Evolutionary conservation across 495 filamentous ascomycete genomes (phyloP).

Genomic region (Xylaria nigripes): DNA sequence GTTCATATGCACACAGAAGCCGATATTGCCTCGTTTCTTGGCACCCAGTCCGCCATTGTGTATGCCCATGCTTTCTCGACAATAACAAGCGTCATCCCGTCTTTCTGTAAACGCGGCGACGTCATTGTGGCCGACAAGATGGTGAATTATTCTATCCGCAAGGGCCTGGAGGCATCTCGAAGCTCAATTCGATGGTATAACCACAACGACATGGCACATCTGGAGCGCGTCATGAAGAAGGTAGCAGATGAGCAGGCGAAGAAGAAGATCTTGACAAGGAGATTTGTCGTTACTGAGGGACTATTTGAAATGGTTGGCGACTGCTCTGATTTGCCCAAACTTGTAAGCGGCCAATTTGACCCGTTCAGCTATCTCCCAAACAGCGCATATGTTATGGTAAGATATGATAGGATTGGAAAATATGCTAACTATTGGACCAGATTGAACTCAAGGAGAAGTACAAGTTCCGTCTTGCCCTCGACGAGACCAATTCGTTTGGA

Average conservation of each 20-base stretch:
- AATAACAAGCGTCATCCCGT: constrained; percentile 86
- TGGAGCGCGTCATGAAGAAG: constrained; percentile 77
- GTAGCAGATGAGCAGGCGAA: constrained; percentile 78
- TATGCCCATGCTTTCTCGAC: constrained; percentile 95
- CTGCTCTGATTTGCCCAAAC: constrained; percentile 70
- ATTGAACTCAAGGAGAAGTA: constrained; percentile 87
- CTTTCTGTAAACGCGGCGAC: constrained; percentile 94
- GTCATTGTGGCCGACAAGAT: constrained; percentile 97
- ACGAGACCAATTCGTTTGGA: constrained; percentile 95
- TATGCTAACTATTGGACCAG: constrained; percentile 30
- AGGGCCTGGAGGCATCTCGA: constrained; percentile 85
- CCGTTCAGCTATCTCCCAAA: neutral
- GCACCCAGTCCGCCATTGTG: constrained; percentile 78
- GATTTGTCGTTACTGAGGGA: constrained; percentile 95
- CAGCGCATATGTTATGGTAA: neutral
- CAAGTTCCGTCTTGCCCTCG: constrained; percentile 95
- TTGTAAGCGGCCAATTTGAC: constrained; percentile 46
- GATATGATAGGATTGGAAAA: neutral
- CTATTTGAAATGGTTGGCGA: constrained; percentile 89
- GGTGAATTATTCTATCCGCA: constrained; percentile 87
- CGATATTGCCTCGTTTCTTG: constrained; percentile 83
- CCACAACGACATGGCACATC: constrained; percentile 91
- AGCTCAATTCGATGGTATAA: constrained; percentile 90
- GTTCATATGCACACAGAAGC: constrained; percentile 96
- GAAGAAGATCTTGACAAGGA: constrained; percentile 74